These are phyloP conservation scores for Kwoniella bestiolae DNA, from an alignment of 768 basidiomycete species.

Conservation along the genomic window DNA sequence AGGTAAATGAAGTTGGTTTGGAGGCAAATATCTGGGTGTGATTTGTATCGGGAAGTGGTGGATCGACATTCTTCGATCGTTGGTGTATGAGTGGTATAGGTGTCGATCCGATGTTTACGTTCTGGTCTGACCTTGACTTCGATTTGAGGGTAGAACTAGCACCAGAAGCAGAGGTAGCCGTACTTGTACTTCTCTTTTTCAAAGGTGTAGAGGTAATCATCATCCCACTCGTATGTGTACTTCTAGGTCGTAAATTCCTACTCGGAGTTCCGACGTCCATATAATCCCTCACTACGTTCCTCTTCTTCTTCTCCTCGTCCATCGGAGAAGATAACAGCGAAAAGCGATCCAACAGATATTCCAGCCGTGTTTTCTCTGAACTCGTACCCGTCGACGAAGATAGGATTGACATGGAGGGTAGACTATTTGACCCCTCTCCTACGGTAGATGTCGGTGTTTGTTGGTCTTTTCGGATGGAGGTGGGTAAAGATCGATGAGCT, in stretches of 20 bases:
- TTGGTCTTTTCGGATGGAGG: not conserved
- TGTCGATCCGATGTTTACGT: not conserved
- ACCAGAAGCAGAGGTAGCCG: not conserved
- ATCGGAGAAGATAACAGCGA: constrained; percentile 11
- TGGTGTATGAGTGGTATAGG: not conserved
- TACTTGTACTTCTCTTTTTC: not conserved
- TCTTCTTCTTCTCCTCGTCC: not conserved
- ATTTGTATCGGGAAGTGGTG: not conserved
- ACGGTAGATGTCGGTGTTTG: not conserved
- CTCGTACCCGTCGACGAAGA: not conserved
- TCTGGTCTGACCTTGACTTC: not conserved
- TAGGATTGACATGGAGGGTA: constrained; percentile 5
- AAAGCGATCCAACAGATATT: constrained; percentile 19
- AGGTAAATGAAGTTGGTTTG: not conserved
- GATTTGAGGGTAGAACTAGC: not conserved
- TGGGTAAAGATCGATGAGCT: constrained; percentile 35
- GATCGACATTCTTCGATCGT: not conserved
- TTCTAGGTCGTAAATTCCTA: constrained; percentile 1
- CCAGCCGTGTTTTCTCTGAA: constrained; percentile 16
- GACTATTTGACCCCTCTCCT: constrained; percentile 11
- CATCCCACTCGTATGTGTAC: not conserved
- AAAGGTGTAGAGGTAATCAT: constrained; percentile 8
- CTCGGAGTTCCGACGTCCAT: constrained; percentile 11
- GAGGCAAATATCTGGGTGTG: not conserved
- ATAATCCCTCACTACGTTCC: not conserved